These are phyloP conservation scores for Pseudotsuga menziesii DNA, from an alignment of 75 land plant genomes.

Conservation along the genomic window DNA sequence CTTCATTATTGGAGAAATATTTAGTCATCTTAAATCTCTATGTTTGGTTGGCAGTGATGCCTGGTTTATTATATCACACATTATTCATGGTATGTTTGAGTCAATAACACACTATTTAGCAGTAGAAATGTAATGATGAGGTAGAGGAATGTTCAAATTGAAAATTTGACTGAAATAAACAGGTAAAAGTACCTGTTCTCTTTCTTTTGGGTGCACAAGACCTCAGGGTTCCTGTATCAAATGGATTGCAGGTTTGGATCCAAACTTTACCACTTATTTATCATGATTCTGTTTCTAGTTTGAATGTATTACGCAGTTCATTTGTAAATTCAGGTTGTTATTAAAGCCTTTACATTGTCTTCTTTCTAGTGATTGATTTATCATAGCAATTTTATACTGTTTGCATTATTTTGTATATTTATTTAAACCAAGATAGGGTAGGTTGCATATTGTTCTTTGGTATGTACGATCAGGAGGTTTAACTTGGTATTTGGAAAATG, in stretches of 20 bases:
- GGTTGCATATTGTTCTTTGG: neutral
- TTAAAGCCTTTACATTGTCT: neutral
- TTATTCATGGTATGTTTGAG: neutral
- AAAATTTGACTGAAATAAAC: slow-evolving; percentile 11
- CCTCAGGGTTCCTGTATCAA: slow-evolving; percentile 91
- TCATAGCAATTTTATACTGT: neutral
- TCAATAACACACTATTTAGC: neutral
- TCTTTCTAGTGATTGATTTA: neutral
- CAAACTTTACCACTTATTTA: neutral
- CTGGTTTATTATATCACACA: neutral
- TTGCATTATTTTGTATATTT: neutral
- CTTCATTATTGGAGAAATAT: neutral
- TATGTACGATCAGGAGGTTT: neutral
- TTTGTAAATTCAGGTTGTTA: neutral
- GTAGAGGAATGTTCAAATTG: neutral
- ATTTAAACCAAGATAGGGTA: neutral
- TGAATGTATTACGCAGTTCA: neutral
- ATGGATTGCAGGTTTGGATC: slow-evolving; percentile 84
- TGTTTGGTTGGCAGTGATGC: neutral
- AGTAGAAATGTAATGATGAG: neutral
- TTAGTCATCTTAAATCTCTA: neutral
- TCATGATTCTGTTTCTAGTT: neutral
- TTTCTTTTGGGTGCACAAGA: slow-evolving; percentile 96
- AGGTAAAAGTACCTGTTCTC: slow-evolving; percentile 90
- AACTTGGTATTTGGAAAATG: neutral